Percentiles rank a stretch among this genome's conserved stretches.
Evolutionary conservation across 1,284 basidiomycete genomes (phyloP).

Genomic region (Wolfiporia cocos): DNA sequence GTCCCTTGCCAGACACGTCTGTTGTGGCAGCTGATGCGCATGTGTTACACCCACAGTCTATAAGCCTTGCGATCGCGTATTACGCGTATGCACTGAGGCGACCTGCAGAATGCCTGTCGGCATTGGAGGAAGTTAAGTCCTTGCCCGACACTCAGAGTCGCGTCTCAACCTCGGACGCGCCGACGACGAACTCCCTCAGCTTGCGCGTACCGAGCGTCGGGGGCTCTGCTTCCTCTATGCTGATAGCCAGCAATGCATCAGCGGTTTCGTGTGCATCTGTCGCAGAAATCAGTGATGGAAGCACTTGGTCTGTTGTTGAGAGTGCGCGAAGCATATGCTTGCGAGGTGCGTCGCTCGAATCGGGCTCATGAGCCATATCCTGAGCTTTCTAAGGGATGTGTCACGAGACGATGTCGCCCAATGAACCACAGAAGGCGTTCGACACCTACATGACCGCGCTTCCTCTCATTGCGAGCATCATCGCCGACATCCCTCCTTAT

Average conservation of each 20-base stretch:
- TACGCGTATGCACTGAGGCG: slow-evolving; percentile 71
- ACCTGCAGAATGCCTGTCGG: slow-evolving; percentile 54
- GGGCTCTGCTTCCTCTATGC: slow-evolving; percentile 39
- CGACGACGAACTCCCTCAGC: slow-evolving; percentile 34
- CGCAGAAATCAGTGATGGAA: slow-evolving; percentile 53
- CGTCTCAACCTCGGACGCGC: slow-evolving; percentile 38
- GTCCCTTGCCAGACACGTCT: slow-evolving; percentile 27
- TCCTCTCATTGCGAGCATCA: slow-evolving; percentile 44
- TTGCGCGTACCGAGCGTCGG: slow-evolving; percentile 30
- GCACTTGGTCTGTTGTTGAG: slow-evolving; percentile 61
- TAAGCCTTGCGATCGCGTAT: slow-evolving; percentile 64
- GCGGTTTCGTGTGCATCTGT: slow-evolving; percentile 32
- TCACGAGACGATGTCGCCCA: slow-evolving; percentile 42
- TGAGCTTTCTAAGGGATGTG: slow-evolving; percentile 38
- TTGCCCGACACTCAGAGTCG: slow-evolving; percentile 43
- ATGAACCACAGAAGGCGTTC: slow-evolving; percentile 42
- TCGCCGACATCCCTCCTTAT: slow-evolving; percentile 42
- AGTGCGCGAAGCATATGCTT: slow-evolving; percentile 61
- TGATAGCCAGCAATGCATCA: slow-evolving; percentile 41
- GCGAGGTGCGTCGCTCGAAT: slow-evolving; percentile 44
- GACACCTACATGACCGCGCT: slow-evolving; percentile 47
- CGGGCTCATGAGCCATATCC: slow-evolving; percentile 1
- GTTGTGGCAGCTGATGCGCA: no score
- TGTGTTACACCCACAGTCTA: no score
- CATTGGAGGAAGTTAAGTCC: slow-evolving; percentile 52